Base-by-base conservation (phyloP, 2,329 filamentous ascomycete genomes). In the Nothophaeocryptopus gaeumannii region DNA sequence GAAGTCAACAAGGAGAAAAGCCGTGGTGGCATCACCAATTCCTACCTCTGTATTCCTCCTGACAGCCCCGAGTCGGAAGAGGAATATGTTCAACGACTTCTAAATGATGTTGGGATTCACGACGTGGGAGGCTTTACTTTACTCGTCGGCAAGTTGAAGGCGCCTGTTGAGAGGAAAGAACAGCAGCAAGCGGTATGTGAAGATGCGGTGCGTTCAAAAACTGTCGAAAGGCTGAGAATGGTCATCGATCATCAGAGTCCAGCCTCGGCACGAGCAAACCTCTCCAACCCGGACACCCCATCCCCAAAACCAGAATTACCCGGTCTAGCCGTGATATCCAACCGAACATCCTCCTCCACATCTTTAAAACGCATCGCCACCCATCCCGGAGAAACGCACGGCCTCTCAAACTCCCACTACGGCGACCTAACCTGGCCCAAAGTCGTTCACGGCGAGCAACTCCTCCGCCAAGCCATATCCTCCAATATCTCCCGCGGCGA, bases 71-170 rank as follows among this genome's bases (percentile, higher is more conserved):
- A 76, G 47, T 65, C 66, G 2, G 75, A 79, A 0, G 71, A 75
- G 29, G 67, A 74, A 2, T 83, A 82, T 53, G 78, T 80, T 2
- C 69, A 73, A 54, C 65, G 74, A 11, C 73, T 84, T 59, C 74
- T 84, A 29, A 72, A 78, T 38, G 75, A 76, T 33, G 74, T 78
- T 2, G 73, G 74, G 5, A 75, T 80, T 7, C 71, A 77, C 53
- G 76, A 80, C 51, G 80, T 83, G 0, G 82, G 82, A 1, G 82
- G 82, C 1, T 85, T 85, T 63, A 84, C 79, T 53, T 67, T 85
- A 7, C 72, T 81, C 2, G 84, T 81, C 63, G 82, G 82, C 0
- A 69, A 74, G 45, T 63, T 82, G 20, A 12, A 63, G 64, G 33
- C 46, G 16, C 50, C 45, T 26, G 20, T 26, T 26, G 20, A 7